These are phyloP conservation scores for Orbilia quercus DNA, from an alignment of 2,329 filamentous ascomycete species.

Conservation along the genomic window DNA sequence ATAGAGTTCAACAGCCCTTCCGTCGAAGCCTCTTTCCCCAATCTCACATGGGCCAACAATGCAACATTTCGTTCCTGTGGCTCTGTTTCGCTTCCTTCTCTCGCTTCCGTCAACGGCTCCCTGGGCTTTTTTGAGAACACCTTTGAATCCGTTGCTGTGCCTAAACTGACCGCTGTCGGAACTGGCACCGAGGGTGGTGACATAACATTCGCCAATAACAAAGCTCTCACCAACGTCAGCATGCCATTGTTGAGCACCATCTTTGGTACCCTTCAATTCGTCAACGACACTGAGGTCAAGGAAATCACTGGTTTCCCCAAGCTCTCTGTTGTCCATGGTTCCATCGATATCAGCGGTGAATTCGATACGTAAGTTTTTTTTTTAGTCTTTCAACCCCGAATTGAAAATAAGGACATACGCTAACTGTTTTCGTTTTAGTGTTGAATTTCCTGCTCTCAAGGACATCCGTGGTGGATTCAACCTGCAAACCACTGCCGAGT, in stretches of 20 bases:
- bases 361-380: conserved; percentile 78
- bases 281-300: conserved; percentile 84
- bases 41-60: conserved; percentile 81
- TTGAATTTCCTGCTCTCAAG: conserved; percentile 74
- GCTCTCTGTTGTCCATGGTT: conserved; percentile 78
- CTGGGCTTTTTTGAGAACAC: conserved; percentile 86
- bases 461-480: conserved; percentile 79
- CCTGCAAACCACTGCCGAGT: conserved; percentile 73
- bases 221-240: conserved; percentile 76
- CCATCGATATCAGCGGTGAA: conserved; percentile 84
- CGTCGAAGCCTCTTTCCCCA: conserved; percentile 75
- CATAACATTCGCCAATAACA: conserved; percentile 74
- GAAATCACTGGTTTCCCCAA: conserved; percentile 74
- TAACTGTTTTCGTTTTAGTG: conserved; percentile 68
- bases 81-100: conserved; percentile 76
- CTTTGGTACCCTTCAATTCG: conserved; percentile 82
- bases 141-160: conserved; percentile 71
- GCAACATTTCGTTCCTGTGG: conserved; percentile 85
- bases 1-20: conserved; percentile 85
- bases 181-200: conserved; percentile 64
- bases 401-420: conserved; percentile 43
- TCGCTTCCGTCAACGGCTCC: conserved; percentile 78
- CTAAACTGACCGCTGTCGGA: conserved; percentile 77
- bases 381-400: neutral
- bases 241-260: conserved; percentile 76